Evolutionary conservation across 169 alveolate species (phyloP), one percentile per base, ranked within the genome.

Genomic region (Cryptosporidium muris): DNA sequence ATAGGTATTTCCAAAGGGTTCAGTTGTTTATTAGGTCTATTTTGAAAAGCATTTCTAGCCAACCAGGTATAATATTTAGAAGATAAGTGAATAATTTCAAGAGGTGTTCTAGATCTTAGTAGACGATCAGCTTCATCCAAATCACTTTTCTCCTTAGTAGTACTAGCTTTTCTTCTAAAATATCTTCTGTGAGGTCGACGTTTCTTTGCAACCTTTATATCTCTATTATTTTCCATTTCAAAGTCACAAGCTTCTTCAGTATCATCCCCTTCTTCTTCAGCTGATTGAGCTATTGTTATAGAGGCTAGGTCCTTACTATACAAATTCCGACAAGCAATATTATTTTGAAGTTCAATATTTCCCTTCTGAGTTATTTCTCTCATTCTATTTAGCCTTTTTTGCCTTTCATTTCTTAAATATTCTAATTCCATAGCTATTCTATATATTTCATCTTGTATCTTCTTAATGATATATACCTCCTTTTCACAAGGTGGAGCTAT

Each of bases 21-120:
- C 14, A 47, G 12, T 37, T 64, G 12, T 3, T 14, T 16, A n/a
- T 60, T 42, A 3, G 34, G 36, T n/a, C 12, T 5, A 2, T 64
- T 51, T 5, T 37, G 25, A 45, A 7, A 16, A 7, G 1, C 3
- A 16, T 9, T 25, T 40, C 2, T 45, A 8, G 60, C 45, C 49
- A 8, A 54, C 48, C 38, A 58, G 7, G 60, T 34, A 9, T 74
- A 74, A 25, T 56, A 74, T 49, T 74, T 74, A 38, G 74, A 74
- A 16, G 74, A 54, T 16, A 74, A 36, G 16, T 66, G 42, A 58
- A 74, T 56, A 8, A 74, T 60, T 36, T 74, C 85, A 1, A 74
- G 52, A 8, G 85, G 85, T 1, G 85, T 74, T 60, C 85, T 54
- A 1, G 85, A 54, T n/a, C 85, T 74, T 12, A 74, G 36, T n/a